Evolutionary conservation across 148 eudicot species (phyloP).

Genomic region (Selenicereus undatus): DNA sequence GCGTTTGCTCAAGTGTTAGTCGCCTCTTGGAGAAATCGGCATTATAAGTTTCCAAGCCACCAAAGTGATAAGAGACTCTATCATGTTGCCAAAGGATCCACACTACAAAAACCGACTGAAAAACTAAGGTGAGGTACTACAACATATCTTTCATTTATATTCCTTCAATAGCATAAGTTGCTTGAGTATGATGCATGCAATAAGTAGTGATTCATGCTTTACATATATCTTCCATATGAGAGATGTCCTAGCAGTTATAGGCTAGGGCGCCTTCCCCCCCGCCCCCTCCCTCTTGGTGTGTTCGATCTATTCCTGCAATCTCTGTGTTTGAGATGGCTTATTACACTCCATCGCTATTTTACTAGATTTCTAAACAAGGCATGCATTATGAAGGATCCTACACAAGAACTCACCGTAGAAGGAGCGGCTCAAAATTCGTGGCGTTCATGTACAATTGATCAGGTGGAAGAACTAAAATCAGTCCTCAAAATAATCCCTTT

Average conservation of each 20-base stretch:
- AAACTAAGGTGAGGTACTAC: constrained; percentile 30
- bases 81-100: constrained; percentile 28
- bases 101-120: constrained; percentile 22
- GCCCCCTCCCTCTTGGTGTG: no score
- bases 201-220: background rate
- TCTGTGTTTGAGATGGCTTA: no score
- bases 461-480: constrained; percentile 34
- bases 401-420: constrained; percentile 13
- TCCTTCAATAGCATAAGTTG: background rate
- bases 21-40: constrained; percentile 31
- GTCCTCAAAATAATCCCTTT: constrained; percentile 29
- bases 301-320: no score
- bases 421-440: constrained; percentile 22
- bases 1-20: constrained; percentile 31
- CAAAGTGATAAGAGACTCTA: constrained; percentile 12
- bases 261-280: no score
- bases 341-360: no score
- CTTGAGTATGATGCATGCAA: background rate
- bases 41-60: constrained; percentile 7
- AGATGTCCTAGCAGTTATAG: no score
- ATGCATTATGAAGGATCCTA: constrained; percentile 25
- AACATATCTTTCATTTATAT: background rate
- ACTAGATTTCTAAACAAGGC: constrained; percentile 34
- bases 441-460: constrained; percentile 27
- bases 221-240: background rate